Percentiles rank a stretch among this genome's conserved stretches.
phyloP scores from a whole-genome alignment of 805 yeast genomes.

The Candida maesae region DNA sequence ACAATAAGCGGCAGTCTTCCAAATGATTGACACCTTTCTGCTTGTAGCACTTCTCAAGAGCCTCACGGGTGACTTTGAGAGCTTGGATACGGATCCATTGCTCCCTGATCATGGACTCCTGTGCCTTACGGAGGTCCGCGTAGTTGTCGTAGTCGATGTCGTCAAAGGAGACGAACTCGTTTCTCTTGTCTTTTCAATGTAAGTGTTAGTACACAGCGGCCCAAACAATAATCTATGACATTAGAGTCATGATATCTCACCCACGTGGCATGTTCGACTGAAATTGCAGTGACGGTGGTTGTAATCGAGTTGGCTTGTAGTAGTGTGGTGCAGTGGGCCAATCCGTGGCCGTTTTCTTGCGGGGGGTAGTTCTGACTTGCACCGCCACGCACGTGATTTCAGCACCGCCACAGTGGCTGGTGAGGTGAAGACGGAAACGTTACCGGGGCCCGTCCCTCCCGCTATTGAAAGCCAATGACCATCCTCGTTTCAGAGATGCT shows the following conservation, averaged over 20 bases:
- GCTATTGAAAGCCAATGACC: too few species aligned
- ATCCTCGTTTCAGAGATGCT: too few species aligned
- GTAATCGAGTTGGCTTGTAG: too few species aligned
- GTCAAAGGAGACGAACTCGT: conserved; percentile 78
- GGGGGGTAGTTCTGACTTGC: background rate
- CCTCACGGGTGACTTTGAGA: conserved; percentile 64
- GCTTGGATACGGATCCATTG: conserved; percentile 73
- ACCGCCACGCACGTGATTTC: too few species aligned
- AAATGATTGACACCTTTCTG: conserved; percentile 61
- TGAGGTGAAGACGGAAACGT: background rate
- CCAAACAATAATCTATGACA: too few species aligned
- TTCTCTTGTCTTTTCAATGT: conserved; percentile 44
- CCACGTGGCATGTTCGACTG: background rate
- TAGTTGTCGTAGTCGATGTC: conserved; percentile 72
- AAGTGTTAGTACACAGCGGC: too few species aligned
- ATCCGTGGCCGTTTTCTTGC: conserved; percentile 8
- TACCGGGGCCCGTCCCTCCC: too few species aligned
- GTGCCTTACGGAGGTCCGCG: conserved; percentile 63
- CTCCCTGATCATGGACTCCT: conserved; percentile 72
- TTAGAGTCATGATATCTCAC: background rate
- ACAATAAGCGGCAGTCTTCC: conserved; percentile 77
- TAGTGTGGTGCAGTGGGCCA: background rate
- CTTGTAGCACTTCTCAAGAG: conserved; percentile 67
- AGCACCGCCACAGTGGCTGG: background rate
- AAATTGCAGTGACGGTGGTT: background rate